phyloP scores from a whole-genome alignment of 208 protist species.

The Trichomonas gallinae region DNA sequence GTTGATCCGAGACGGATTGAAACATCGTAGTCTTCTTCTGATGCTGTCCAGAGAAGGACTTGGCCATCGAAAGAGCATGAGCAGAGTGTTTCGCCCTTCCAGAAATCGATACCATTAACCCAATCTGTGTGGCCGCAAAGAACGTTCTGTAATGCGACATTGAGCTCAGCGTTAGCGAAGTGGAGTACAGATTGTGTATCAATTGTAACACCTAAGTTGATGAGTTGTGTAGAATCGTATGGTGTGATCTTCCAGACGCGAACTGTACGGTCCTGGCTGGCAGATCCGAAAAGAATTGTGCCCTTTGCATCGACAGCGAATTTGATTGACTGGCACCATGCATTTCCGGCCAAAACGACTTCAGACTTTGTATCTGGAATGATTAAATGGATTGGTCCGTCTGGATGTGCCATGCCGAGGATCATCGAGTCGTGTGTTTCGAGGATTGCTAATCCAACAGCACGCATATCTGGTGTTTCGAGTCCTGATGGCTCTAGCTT shows the following conservation, averaged over 20 bases:
- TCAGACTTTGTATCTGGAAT: neutral
- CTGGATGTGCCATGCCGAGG: neutral
- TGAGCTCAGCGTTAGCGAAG: neutral
- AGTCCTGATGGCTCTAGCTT: neutral
- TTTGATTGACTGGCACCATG: neutral
- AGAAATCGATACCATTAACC: neutral
- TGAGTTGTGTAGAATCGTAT: neutral
- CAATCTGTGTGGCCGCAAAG: neutral
- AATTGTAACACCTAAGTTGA: neutral
- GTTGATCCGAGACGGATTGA: neutral
- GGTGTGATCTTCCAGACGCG: neutral
- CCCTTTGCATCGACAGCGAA: neutral
- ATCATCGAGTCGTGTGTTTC: neutral
- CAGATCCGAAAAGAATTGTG: neutral
- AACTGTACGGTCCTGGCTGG: neutral
- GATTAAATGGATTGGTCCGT: neutral
- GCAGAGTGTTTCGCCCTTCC: neutral
- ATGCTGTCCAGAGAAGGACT: neutral
- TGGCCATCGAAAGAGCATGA: neutral
- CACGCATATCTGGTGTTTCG: neutral
- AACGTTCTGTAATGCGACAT: neutral
- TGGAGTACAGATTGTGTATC: neutral
- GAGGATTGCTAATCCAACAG: neutral
- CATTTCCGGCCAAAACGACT: neutral
- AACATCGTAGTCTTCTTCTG: neutral